Conservation (phyloP, 345 rosid species). For the Melaleuca alternifolia region DNA sequence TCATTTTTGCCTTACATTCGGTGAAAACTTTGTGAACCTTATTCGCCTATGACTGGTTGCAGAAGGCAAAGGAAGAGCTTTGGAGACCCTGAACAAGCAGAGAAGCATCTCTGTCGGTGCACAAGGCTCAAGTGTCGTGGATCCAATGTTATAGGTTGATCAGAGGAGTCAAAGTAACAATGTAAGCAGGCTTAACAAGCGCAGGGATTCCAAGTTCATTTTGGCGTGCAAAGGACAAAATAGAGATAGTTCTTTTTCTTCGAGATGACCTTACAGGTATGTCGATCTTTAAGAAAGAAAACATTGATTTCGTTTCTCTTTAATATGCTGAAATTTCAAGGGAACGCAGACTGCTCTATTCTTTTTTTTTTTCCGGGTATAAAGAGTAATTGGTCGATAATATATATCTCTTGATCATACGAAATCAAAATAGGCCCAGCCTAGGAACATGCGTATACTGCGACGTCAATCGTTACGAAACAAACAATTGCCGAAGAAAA, state of each 20-base stretch:
- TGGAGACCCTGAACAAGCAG: neutral
- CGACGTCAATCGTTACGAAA: too few species aligned
- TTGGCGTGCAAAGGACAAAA: neutral
- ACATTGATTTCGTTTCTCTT: neutral
- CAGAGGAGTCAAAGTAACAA: neutral
- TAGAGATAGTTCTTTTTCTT: neutral
- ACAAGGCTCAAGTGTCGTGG: neutral
- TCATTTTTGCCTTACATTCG: accelerated
- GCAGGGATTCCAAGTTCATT: neutral
- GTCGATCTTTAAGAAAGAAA: neutral
- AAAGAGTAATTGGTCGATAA: neutral
- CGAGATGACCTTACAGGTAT: neutral
- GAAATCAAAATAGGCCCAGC: neutral
- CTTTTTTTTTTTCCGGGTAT: neutral
- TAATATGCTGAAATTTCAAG: neutral
- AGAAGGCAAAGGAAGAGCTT: neutral
- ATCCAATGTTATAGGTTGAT: neutral
- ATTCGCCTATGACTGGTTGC: neutral
- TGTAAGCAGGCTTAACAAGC: neutral
- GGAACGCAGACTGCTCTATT: neutral
- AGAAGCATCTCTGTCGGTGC: neutral
- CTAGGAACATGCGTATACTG: neutral
- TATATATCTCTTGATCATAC: neutral
- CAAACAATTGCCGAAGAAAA: too few species aligned
- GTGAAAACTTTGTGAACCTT: neutral